Evolutionary conservation across 2,329 filamentous ascomycete species (phyloP).

Genomic region (Bipolaris victoriae): DNA sequence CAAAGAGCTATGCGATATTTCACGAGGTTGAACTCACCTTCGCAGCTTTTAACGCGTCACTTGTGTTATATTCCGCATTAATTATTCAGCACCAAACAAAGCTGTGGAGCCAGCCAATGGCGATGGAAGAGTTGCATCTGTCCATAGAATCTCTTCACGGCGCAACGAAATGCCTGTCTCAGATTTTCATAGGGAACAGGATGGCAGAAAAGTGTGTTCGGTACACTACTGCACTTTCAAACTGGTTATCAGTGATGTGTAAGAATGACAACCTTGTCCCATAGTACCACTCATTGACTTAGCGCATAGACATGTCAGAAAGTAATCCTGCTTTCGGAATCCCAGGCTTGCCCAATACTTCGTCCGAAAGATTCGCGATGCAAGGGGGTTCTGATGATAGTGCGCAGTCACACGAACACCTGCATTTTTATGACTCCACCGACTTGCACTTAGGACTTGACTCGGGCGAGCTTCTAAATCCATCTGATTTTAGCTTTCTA

Average conservation of each 20-base stretch:
- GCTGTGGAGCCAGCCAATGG: conserved; percentile 6
- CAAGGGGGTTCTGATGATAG: neutral
- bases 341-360: neutral
- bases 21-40: neutral
- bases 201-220: conserved; percentile 21
- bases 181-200: conserved; percentile 17
- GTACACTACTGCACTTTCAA: conserved; percentile 13
- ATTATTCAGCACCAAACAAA: conserved; percentile 24
- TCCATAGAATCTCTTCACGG: conserved; percentile 8
- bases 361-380: neutral
- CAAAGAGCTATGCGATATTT: neutral
- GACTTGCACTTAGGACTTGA: conserved; percentile 17
- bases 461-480: conserved; percentile 9
- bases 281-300: neutral
- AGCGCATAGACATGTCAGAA: neutral
- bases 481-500: conserved; percentile 1
- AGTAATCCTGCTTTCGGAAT: neutral
- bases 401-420: neutral
- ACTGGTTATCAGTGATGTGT: conserved; percentile 11
- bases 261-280: neutral
- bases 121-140: conserved; percentile 13
- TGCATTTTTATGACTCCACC: conserved; percentile 13
- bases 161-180: conserved; percentile 19
- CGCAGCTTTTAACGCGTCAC: conserved; percentile 35
- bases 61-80: conserved; percentile 42